Conservation (phyloP, 345 rosid genomes). For the Litchi chinensis region DNA sequence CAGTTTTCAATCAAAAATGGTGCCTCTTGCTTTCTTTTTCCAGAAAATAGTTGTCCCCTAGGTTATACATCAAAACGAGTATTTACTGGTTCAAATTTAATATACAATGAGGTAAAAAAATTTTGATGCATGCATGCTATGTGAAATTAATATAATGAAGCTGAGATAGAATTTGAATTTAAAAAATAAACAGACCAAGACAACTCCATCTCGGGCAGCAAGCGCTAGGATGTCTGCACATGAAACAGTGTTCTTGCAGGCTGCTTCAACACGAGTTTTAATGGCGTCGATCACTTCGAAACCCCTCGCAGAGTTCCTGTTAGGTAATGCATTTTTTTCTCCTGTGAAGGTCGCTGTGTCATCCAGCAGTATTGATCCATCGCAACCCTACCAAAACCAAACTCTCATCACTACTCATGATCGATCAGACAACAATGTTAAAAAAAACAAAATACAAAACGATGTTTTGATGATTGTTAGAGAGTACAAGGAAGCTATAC, state of each 20-base stretch:
- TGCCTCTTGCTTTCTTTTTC: too few relatives aligned
- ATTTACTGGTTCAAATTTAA: too few relatives aligned
- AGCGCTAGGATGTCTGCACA: conserved; percentile 44
- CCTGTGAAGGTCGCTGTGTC: conserved; percentile 39
- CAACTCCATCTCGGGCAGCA: conserved; percentile 37
- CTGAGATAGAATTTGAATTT: not conserved
- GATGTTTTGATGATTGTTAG: not conserved
- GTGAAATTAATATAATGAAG: not conserved
- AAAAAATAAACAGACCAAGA: not conserved
- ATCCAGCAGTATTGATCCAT: conserved; percentile 41
- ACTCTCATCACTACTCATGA: not conserved
- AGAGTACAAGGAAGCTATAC: too few relatives aligned
- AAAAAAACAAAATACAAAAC: too few relatives aligned
- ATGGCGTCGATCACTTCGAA: conserved; percentile 40
- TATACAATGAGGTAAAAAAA: too few relatives aligned
- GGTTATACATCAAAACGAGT: too few relatives aligned
- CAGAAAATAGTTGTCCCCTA: too few relatives aligned
- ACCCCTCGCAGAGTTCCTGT: conserved; percentile 36
- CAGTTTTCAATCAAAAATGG: too few relatives aligned
- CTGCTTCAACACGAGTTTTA: conserved; percentile 37
- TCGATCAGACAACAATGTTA: not conserved
- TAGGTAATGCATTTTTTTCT: conserved; percentile 40
- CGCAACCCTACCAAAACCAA: conserved; percentile 34
- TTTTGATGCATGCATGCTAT: too few relatives aligned
- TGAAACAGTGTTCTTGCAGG: conserved; percentile 38